These are phyloP conservation scores for Beverwykella pulmonaria DNA, from an alignment of 495 filamentous ascomycete species.

Conservation along the genomic window DNA sequence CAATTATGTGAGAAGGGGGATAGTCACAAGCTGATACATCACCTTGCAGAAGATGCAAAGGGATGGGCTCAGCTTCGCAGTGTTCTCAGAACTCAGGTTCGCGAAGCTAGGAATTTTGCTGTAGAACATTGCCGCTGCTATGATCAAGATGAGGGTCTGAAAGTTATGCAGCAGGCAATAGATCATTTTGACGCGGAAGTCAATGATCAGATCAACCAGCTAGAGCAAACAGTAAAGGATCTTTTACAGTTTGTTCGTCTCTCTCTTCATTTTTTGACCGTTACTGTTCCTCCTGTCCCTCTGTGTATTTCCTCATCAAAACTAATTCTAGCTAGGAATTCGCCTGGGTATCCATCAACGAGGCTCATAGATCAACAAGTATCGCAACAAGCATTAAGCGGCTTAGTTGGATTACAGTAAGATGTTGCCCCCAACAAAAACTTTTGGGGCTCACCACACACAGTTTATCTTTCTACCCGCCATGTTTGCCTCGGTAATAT, in stretches of 20 bases:
- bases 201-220: not conserved
- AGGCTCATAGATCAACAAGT: not conserved
- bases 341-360: not conserved
- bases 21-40: not conserved
- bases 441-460: not conserved
- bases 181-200: not conserved
- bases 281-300: too few species aligned
- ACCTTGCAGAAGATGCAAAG: not conserved
- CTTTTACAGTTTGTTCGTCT: not conserved
- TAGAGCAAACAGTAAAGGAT: not conserved
- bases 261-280: not conserved
- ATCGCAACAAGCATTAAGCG: not conserved
- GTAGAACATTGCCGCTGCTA: not conserved
- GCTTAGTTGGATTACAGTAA: conserved; percentile 3
- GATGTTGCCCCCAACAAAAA: not conserved
- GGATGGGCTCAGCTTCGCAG: not conserved
- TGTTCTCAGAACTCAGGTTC: not conserved
- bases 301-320: not conserved
- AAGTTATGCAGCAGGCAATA: not conserved
- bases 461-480: not conserved
- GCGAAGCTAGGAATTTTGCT: not conserved
- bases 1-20: not conserved
- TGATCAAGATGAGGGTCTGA: not conserved
- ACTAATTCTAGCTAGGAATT: not conserved
- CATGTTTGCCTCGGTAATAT: not conserved